Base-by-base conservation (phyloP, 495 filamentous ascomycete genomes). In the Xylona heveae region DNA sequence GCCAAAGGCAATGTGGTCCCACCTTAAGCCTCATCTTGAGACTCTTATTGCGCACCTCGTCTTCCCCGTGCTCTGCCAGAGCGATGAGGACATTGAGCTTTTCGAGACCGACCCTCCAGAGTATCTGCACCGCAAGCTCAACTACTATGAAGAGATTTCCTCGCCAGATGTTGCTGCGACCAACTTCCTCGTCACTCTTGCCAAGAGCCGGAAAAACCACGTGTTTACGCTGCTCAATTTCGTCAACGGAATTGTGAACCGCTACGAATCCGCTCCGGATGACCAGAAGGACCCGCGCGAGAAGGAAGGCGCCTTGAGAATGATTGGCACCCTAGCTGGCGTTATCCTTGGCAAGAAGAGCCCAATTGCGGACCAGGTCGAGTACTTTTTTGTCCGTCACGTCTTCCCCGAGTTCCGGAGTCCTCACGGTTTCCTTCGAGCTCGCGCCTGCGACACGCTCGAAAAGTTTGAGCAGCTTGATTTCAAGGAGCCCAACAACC, bases 331-430 rank as follows among this genome's bases (percentile, higher is more conserved):
- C 1, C 53, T 97, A 28, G 74, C 88, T 1, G 76, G 79, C 8
- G 85, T 97, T 15, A 91, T 97, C 28, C 64, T 97, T 20, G 82
- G 80, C 31, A 97, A 95, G 62, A 93, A 92, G 61, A 92, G 82
- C 48, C 88, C 88, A 7, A 91, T 97, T 42, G 88, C 88, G 23
- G 75, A 90, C 42, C 81, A 94, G 55, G 85, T 94, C n/a, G 88
- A 97, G 54, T 93, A 88, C 47, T 97, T 97, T 63, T 78, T 97
- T 38, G 83, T 95, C 33, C 77, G 88, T 31, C 88, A 94, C 41
- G 88, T 97, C 36, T 95, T 97, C 59, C 88, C 88, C 6, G 90
- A 97, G 46, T 97, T 97, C 61, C 70, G 78, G 38, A 93, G 79
- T 50, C 68, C 74, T 12, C 78, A 92, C 43, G 90, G 90, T 14